Evolutionary conservation across 495 filamentous ascomycete genomes (phyloP), one percentile per base, ranked within the genome.

Genomic region (Lindgomyces ingoldianus): DNA sequence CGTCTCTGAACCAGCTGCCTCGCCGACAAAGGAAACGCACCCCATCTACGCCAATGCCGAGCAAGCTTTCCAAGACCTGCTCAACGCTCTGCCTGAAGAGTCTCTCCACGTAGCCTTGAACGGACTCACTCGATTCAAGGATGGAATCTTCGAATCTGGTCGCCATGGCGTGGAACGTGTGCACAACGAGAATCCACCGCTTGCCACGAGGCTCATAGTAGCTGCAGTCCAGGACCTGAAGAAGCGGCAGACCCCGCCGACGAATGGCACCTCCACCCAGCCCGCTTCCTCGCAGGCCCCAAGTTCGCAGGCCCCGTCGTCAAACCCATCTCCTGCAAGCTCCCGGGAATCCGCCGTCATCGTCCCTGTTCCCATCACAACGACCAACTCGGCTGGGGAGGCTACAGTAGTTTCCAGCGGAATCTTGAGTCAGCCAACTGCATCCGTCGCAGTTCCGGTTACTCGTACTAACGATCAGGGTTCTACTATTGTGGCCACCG

Each of bases 71-170:
- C 64, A 73, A 57, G 70, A 74, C 45, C 67, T 81, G 30, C 73
- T 80, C 55, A 71, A 80, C 41, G 64, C 70, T 4, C 66, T 81
- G 4, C 74, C 79, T 1, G 71, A 72, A 21, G 71, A 76, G 41
- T 72, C 74, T 2, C 66, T 82, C 18, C 74, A 80, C 60, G 73
- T 76, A 6, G 72, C 77, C 21, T 70, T 82, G 10, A 73, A 78
- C 54, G 62, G 73, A 21, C 71, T 74, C 48, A 66, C 73, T 6
- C 72, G 75, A 47, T 81, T 75, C 69, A 67, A 77, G 60, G 78
- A 79, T 57, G 79, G 79, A 60, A 75, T 82, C 22, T 81, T 73
- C 66, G 75, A 78, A 44, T 69, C 76, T 18, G 74, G 77, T 58
- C 72, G 72, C 41, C 69, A 65, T 24, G 79, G 74, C 10, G 72